phyloP scores from a whole-genome alignment of 495 filamentous ascomycete genomes.

The Aspergillus sparsus region DNA sequence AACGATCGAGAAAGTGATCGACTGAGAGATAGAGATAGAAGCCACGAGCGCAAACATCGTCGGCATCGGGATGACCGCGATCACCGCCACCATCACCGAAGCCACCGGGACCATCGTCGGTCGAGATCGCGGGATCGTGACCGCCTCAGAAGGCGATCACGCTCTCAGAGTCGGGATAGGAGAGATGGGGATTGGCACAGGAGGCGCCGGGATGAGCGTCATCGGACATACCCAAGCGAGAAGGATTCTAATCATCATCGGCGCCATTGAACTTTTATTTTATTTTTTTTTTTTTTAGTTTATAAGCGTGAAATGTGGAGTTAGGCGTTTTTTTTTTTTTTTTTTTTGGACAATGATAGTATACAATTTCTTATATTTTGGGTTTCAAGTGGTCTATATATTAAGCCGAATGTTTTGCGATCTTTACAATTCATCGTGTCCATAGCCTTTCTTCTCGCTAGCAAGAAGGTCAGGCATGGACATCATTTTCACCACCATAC shows the following conservation, averaged over 20 bases:
- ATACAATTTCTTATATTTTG: slow-evolving; percentile 17
- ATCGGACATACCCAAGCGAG: slow-evolving; percentile 30
- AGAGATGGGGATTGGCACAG: slow-evolving; percentile 29
- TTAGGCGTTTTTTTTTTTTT: slow-evolving; percentile 17
- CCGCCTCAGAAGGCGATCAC: slow-evolving; percentile 27
- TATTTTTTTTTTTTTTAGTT: neutral
- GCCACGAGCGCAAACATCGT: slow-evolving; percentile 39
- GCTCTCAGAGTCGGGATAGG: slow-evolving; percentile 36
- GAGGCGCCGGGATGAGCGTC: slow-evolving; percentile 31
- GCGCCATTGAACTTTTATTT: slow-evolving; percentile 27
- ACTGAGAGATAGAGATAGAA: slow-evolving; percentile 32
- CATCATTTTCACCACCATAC: slow-evolving; percentile 97
- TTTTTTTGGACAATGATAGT: slow-evolving; percentile 15
- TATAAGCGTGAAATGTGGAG: slow-evolving; percentile 1
- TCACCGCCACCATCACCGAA: slow-evolving; percentile 29
- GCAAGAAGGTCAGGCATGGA: slow-evolving; percentile 67
- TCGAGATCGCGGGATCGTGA: slow-evolving; percentile 34
- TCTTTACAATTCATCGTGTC: slow-evolving; percentile 46
- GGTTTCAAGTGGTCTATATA: slow-evolving; percentile 29
- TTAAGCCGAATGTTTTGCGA: slow-evolving; percentile 5
- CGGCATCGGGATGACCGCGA: slow-evolving; percentile 39
- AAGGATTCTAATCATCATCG: slow-evolving; percentile 30
- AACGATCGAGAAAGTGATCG: slow-evolving; percentile 34
- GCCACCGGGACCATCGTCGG: slow-evolving; percentile 39
- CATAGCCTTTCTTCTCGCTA: slow-evolving; percentile 19